A percentile compares a stretch with the other conserved stretches of the same genome.
These are phyloP conservation scores for Cronartium ribicola DNA, from an alignment of 1,284 basidiomycete species.

Conservation along the genomic window DNA sequence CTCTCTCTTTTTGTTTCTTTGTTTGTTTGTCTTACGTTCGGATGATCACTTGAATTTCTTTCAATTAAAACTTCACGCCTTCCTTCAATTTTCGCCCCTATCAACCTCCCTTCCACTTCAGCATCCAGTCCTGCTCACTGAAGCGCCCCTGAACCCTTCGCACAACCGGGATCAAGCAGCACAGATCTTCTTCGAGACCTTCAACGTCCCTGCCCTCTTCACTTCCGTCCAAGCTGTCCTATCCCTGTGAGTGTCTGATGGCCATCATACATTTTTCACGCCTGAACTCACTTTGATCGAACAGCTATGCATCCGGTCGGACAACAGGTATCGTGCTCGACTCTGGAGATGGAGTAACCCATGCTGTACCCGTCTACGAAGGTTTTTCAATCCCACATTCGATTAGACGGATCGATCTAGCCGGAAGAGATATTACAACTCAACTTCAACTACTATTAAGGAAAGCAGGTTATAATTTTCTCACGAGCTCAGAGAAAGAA, in stretches of 20 bases:
- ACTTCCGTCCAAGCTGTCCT: constrained; percentile 96
- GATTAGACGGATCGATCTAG: constrained; percentile 89
- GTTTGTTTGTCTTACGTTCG: too few relatives aligned
- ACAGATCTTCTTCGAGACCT: constrained; percentile 97
- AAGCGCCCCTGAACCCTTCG: constrained; percentile 90
- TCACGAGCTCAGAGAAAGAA: constrained; percentile 95
- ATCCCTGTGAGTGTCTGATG: constrained; percentile 65
- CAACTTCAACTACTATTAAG: constrained; percentile 88
- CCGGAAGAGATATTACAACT: constrained; percentile 94
- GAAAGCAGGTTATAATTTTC: constrained; percentile 88
- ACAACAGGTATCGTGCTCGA: constrained; percentile 98
- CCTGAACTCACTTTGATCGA: neutral
- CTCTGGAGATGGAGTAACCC: constrained; percentile 97
- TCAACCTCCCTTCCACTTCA: constrained; percentile 51
- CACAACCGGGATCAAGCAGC: constrained; percentile 90
- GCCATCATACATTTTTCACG: constrained; percentile 27
- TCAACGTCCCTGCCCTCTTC: constrained; percentile 97
- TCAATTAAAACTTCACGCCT: constrained; percentile 5
- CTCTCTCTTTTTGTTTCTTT: neutral
- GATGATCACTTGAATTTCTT: neutral
- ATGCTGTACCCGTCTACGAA: constrained; percentile 98
- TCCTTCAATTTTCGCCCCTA: neutral
- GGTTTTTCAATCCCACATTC: constrained; percentile 99
- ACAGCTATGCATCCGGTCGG: constrained; percentile 89
- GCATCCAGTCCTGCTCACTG: constrained; percentile 93